These are phyloP conservation scores for Penicillium verrucosum DNA, from an alignment of 2,329 filamentous ascomycete species.

Conservation along the genomic window DNA sequence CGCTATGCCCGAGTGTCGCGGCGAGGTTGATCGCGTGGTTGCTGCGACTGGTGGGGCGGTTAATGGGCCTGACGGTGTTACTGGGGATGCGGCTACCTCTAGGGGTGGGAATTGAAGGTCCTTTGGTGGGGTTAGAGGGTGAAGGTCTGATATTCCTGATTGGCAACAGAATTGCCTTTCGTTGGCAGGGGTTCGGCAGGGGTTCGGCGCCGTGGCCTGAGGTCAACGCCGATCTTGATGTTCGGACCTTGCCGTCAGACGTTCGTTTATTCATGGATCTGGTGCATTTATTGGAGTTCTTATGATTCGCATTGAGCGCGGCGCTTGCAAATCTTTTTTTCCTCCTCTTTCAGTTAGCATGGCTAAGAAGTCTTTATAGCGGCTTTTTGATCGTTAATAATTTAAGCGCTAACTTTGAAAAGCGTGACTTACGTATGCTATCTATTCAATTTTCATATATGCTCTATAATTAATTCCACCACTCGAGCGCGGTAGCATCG, in stretches of 20 bases:
- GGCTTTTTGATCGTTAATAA: background rate
- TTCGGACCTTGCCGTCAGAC: background rate
- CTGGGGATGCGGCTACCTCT: background rate
- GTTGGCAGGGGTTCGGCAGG: background rate
- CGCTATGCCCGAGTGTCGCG: slow-evolving; percentile 56
- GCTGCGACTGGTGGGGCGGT: slow-evolving; percentile 34
- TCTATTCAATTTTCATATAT: background rate
- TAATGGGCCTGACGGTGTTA: background rate
- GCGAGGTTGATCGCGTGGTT: slow-evolving; percentile 53
- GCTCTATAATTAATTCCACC: background rate
- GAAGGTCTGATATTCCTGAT: background rate
- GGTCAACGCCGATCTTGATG: background rate
- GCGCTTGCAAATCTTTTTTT: background rate
- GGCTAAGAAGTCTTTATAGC: background rate
- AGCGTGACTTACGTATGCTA: background rate
- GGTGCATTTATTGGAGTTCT: slow-evolving; percentile 6
- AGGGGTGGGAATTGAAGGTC: background rate
- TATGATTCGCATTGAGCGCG: slow-evolving; percentile 1
- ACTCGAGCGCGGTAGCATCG: background rate
- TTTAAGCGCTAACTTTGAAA: background rate
- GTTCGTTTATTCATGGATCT: background rate
- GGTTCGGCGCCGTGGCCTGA: background rate
- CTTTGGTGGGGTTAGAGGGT: background rate
- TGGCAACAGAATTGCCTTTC: background rate
- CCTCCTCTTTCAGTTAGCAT: background rate